Percentiles rank a stretch among this genome's conserved stretches.
These are phyloP conservation scores for Oryza punctata DNA, from an alignment of 176 grass and related monocot genomes.

Conservation along the genomic window DNA sequence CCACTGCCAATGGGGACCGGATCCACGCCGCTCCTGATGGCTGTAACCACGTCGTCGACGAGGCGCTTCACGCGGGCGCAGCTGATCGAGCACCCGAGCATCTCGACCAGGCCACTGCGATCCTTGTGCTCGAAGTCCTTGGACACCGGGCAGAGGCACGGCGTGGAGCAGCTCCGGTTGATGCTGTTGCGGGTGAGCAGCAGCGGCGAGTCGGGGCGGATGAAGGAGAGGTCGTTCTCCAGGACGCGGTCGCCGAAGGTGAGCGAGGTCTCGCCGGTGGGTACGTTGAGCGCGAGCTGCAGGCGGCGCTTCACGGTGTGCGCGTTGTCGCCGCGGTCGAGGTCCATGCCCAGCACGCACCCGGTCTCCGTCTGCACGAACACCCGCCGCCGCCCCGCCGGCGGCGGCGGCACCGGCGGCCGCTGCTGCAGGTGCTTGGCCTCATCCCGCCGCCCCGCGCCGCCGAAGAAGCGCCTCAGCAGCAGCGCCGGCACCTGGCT, in stretches of 20 bases:
- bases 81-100: slow-evolving; percentile 58
- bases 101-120: slow-evolving; percentile 49
- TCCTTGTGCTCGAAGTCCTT: slow-evolving; percentile 67
- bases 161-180: slow-evolving; percentile 82
- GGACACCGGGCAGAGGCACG: slow-evolving; percentile 64
- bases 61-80: slow-evolving; percentile 50
- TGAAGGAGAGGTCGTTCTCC: slow-evolving; percentile 67
- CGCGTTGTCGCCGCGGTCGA: slow-evolving; percentile 73
- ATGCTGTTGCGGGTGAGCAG: slow-evolving; percentile 75
- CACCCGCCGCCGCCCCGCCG: slow-evolving; percentile 63
- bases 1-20: slow-evolving; percentile 64
- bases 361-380: slow-evolving; percentile 90
- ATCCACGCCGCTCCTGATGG: slow-evolving; percentile 61
- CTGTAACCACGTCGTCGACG: slow-evolving; percentile 62
- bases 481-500: slow-evolving; percentile 64
- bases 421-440: slow-evolving; percentile 35
- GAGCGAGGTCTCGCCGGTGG: slow-evolving; percentile 72
- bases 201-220: slow-evolving; percentile 60
- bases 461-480: slow-evolving; percentile 45
- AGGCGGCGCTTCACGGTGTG: slow-evolving; percentile 76
- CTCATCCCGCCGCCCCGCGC: slow-evolving; percentile 43
- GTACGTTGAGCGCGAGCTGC: slow-evolving; percentile 77
- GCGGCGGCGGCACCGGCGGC: slow-evolving; percentile 22
- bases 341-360: slow-evolving; percentile 73
- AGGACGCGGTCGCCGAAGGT: slow-evolving; percentile 77